Evolutionary conservation across 176 grass and related monocot species (phyloP).

Genomic region (Rhipidocladum racemiflorum): DNA sequence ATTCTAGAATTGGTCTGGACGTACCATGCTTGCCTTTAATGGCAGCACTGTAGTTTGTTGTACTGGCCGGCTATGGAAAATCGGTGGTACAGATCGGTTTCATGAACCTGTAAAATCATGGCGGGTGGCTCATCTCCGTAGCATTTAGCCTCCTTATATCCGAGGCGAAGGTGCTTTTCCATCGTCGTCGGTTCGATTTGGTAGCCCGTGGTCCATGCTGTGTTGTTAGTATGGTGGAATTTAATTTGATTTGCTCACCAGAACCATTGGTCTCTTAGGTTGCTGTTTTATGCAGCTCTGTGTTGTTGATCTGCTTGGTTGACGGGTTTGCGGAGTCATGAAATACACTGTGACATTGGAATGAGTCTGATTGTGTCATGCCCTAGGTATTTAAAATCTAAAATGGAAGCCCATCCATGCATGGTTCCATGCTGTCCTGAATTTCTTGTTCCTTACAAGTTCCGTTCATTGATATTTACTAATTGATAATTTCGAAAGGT

Average conservation of each 20-base stretch:
- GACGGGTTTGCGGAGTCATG: conserved; percentile 1
- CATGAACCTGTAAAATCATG: conserved; percentile 23
- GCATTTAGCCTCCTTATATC: neutral
- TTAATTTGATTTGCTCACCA: conserved; percentile 24
- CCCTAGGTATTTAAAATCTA: neutral
- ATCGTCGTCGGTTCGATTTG: conserved; percentile 16
- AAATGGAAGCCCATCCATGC: neutral
- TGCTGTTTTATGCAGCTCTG: neutral
- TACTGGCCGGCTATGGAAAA: neutral
- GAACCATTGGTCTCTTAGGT: neutral
- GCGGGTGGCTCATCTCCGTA: neutral
- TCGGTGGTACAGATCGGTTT: neutral
- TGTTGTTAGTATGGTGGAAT: neutral
- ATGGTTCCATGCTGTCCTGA: neutral
- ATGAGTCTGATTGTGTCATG: neutral
- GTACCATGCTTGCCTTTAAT: neutral
- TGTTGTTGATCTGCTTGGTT: conserved; percentile 18
- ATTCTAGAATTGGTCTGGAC: neutral
- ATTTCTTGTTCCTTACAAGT: neutral
- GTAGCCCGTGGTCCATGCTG: neutral
- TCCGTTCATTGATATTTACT: neutral
- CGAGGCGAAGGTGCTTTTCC: neutral
- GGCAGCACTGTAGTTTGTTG: neutral
- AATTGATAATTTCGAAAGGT: neutral
- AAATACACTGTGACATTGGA: neutral